These are phyloP conservation scores for Arctium lappa DNA, from an alignment of 129 eudicot species.

Conservation along the genomic window DNA sequence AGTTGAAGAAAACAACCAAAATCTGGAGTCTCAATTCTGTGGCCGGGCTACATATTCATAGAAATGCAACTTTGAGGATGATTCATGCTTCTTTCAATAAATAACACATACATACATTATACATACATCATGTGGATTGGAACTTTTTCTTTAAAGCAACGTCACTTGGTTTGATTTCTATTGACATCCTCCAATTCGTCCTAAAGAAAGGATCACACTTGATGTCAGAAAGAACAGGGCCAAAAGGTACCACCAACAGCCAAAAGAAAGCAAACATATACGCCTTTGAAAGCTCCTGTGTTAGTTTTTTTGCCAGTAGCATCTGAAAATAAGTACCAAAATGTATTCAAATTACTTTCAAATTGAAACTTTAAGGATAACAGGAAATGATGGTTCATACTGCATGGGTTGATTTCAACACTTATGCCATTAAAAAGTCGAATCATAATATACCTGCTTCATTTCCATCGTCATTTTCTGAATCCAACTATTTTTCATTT, in stretches of 20 bases:
- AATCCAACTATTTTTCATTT: constrained; percentile 38
- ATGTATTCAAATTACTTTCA: constrained; percentile 1
- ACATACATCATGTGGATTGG: constrained; percentile 26
- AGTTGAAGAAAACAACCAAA: no score
- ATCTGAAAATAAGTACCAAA: constrained; percentile 23
- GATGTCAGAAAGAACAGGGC: not conserved
- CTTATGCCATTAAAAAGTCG: not conserved
- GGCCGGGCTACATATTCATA: not conserved
- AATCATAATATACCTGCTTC: constrained; percentile 43
- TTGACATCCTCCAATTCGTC: constrained; percentile 69
- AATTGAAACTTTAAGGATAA: not conserved
- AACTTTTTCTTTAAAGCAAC: constrained; percentile 58
- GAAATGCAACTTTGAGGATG: constrained; percentile 1
- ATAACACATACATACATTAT: not conserved
- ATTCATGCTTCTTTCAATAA: not conserved
- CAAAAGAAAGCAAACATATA: constrained; percentile 26
- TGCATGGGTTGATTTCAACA: not conserved
- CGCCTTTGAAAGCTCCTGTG: constrained; percentile 64
- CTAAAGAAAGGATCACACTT: constrained; percentile 30
- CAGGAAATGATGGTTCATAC: not conserved
- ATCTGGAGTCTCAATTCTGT: no score
- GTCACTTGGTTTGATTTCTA: constrained; percentile 57
- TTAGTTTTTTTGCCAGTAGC: constrained; percentile 34
- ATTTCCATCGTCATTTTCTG: constrained; percentile 47
- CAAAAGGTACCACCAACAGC: not conserved